Evolutionary conservation across 2,329 filamentous ascomycete genomes (phyloP).

Genomic region (Claviceps paspali): DNA sequence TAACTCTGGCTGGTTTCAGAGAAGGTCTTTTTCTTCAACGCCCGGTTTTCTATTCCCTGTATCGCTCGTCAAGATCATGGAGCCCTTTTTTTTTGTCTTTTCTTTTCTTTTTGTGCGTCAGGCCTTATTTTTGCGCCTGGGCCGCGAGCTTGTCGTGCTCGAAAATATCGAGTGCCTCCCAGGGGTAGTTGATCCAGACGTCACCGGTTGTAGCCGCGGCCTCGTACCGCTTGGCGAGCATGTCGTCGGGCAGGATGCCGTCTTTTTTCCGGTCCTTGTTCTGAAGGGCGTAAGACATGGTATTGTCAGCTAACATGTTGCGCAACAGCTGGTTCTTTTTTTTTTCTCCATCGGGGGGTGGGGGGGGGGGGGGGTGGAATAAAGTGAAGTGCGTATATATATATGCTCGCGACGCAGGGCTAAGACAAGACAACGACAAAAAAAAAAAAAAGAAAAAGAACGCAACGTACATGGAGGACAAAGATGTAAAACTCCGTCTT

Average conservation of each 20-base stretch:
- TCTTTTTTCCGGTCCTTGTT: slow-evolving; percentile 99
- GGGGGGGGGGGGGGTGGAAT: too few relatives aligned
- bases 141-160: slow-evolving; percentile 59
- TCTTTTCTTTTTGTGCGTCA: neutral
- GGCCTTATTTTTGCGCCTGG: slow-evolving; percentile 11
- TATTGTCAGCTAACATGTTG: too few relatives aligned
- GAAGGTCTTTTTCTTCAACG: too few relatives aligned
- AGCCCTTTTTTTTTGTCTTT: neutral
- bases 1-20: too few relatives aligned
- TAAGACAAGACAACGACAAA: neutral
- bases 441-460: neutral
- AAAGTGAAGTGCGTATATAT: too few relatives aligned
- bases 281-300: slow-evolving; percentile 23
- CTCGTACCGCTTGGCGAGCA: slow-evolving; percentile 64
- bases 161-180: slow-evolving; percentile 90
- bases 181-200: slow-evolving; percentile 98
- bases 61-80: neutral
- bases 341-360: too few relatives aligned
- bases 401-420: too few relatives aligned
- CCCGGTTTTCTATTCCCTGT: neutral
- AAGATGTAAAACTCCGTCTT: slow-evolving; percentile 89
- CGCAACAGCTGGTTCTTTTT: too few relatives aligned
- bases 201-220: slow-evolving; percentile 83
- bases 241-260: slow-evolving; percentile 63
- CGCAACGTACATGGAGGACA: slow-evolving; percentile 64